Evolutionary conservation across 2,329 filamentous ascomycete species (phyloP).

Genomic region (Aspergillus sp.): DNA sequence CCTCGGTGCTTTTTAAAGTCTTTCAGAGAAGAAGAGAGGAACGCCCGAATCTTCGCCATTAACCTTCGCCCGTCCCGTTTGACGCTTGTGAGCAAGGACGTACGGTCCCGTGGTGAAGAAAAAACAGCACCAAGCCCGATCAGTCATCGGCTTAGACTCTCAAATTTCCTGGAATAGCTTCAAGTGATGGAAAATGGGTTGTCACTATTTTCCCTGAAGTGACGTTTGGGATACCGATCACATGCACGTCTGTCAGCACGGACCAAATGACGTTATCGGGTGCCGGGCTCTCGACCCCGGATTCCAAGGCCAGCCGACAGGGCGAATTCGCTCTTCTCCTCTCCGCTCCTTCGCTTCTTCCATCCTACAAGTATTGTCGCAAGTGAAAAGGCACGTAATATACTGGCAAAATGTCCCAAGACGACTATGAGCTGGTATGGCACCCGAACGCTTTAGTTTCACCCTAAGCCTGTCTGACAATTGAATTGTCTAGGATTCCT

Average conservation of each 20-base stretch:
- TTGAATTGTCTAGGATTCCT: constrained; percentile 37
- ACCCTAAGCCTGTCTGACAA: not conserved
- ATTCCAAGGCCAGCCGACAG: not conserved
- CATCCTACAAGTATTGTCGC: not conserved
- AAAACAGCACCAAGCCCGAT: no score
- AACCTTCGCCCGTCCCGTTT: no score
- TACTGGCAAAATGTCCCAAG: constrained; percentile 4
- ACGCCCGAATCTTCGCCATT: no score
- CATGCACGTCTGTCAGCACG: not conserved
- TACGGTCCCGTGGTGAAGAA: no score
- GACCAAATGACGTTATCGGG: not conserved
- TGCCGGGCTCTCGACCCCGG: not conserved
- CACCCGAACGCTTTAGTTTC: not conserved
- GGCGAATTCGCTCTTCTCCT: not conserved
- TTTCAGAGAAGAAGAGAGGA: no score
- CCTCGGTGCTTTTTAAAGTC: no score
- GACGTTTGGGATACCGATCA: not conserved
- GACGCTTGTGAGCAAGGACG: no score
- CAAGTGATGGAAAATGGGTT: not conserved
- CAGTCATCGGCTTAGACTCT: no score
- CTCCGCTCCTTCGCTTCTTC: not conserved
- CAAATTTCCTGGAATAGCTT: not conserved
- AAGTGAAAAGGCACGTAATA: not conserved
- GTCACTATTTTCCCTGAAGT: not conserved
- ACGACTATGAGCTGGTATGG: constrained; percentile 9